Evolutionary conservation across 148 eudicot genomes (phyloP).

Genomic region (Fallopia convolvulus): DNA sequence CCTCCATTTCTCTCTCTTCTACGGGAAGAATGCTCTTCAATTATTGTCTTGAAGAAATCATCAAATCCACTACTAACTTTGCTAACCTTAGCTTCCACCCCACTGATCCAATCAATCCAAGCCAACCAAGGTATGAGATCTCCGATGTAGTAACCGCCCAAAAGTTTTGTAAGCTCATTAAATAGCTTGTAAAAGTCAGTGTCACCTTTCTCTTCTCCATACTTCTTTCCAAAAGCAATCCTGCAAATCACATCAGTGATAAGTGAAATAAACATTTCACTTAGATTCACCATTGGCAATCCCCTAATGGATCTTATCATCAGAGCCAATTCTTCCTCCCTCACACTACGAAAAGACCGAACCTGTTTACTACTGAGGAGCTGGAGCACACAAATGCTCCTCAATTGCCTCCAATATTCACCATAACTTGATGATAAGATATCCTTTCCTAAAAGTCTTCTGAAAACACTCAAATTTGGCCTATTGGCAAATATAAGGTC

Average conservation of each 20-base stretch:
- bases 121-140: constrained; percentile 32
- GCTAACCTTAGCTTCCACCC: constrained; percentile 17
- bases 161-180: neutral
- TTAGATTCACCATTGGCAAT: constrained; percentile 24
- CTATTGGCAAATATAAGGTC: constrained; percentile 36
- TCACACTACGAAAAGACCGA: constrained; percentile 27
- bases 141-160: constrained; percentile 17
- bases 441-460: constrained; percentile 28
- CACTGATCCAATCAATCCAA: constrained; percentile 25
- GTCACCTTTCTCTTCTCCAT: constrained; percentile 15
- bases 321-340: constrained; percentile 40
- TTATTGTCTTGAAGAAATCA: constrained; percentile 21
- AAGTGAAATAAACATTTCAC: no score
- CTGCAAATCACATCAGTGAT: constrained; percentile 34
- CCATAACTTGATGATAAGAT: constrained; percentile 34
- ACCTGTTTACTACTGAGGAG: constrained; percentile 42
- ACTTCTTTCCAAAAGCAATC: constrained; percentile 31
- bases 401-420: constrained; percentile 60
- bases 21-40: constrained; percentile 21
- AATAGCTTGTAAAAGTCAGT: neutral
- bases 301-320: constrained; percentile 28
- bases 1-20: neutral
- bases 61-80: constrained; percentile 24
- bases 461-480: constrained; percentile 16
- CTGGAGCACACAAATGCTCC: constrained; percentile 41